These are phyloP conservation scores for Coemansia sp. DNA, from an alignment of 192 early-diverging fungal genomes.

Conservation along the genomic window DNA sequence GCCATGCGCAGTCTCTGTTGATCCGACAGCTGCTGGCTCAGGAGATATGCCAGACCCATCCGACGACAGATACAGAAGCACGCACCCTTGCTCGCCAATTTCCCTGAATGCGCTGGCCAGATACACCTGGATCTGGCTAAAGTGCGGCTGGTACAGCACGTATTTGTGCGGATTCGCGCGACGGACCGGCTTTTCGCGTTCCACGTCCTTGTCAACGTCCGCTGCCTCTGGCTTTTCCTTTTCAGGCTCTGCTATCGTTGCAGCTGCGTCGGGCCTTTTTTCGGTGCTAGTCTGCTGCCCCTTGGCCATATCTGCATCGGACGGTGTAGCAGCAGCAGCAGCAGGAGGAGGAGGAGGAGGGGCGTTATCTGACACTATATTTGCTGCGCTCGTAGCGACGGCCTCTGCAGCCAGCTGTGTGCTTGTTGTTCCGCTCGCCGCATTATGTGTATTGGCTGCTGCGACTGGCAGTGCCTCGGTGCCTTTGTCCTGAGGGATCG, in stretches of 20 bases:
- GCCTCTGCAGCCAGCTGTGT: not conserved
- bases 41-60: conserved; percentile 60
- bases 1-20: conserved; percentile 12
- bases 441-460: not conserved
- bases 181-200: conserved; percentile 24
- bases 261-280: not conserved
- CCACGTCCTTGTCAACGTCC: not conserved
- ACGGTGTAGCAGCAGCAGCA: not conserved
- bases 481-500: not conserved
- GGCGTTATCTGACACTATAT: no score
- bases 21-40: not conserved
- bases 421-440: not conserved
- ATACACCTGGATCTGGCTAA: conserved; percentile 89
- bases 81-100: conserved; percentile 76
- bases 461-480: not conserved
- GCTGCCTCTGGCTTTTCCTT: conserved; percentile 12
- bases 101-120: conserved; percentile 90
- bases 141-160: conserved; percentile 83
- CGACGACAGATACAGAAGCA: conserved; percentile 88
- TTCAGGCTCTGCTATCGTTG: conserved; percentile 2
- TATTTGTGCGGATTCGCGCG: conserved; percentile 87
- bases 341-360: not conserved
- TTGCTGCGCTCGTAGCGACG: no score
- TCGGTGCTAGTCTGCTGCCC: not conserved
- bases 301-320: not conserved